phyloP scores from a whole-genome alignment of 2,329 filamentous ascomycete species.

The Neonectria hederae region DNA sequence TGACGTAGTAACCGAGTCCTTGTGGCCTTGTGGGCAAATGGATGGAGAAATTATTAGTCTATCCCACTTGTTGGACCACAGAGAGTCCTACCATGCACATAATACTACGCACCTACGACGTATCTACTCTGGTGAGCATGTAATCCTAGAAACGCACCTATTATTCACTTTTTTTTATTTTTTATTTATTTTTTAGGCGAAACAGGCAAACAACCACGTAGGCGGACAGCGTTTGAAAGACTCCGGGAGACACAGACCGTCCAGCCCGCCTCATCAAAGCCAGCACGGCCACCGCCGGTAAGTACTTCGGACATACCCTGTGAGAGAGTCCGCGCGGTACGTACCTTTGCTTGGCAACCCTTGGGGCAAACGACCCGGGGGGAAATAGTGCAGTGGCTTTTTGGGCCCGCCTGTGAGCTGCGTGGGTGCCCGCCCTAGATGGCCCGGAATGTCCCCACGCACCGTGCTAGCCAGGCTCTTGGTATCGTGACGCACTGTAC shows the following conservation, averaged over 20 bases:
- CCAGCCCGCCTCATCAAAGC: background rate
- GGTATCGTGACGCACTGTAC: background rate
- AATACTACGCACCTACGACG: background rate
- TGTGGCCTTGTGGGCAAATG: constrained; percentile 19
- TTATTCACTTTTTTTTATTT: background rate
- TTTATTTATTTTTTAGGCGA: no score
- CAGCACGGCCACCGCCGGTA: background rate
- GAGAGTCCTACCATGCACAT: background rate
- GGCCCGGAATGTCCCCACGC: background rate
- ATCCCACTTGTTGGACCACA: constrained; percentile 5
- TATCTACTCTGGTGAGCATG: background rate
- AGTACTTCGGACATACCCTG: constrained; percentile 5
- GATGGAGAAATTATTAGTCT: constrained; percentile 22
- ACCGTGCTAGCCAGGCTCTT: constrained; percentile 3
- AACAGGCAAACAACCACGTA: background rate
- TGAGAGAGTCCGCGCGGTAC: background rate
- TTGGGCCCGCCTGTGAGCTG: constrained; percentile 2
- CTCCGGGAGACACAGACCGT: background rate
- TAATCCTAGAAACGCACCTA: background rate
- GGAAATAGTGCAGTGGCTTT: constrained; percentile 20
- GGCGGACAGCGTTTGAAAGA: background rate
- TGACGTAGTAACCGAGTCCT: constrained; percentile 29
- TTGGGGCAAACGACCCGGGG: constrained; percentile 1
- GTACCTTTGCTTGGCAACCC: background rate
- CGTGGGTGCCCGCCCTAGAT: constrained; percentile 12